Conservation (phyloP, 1,284 basidiomycete genomes). For the Stygiomarasmius scandens region DNA sequence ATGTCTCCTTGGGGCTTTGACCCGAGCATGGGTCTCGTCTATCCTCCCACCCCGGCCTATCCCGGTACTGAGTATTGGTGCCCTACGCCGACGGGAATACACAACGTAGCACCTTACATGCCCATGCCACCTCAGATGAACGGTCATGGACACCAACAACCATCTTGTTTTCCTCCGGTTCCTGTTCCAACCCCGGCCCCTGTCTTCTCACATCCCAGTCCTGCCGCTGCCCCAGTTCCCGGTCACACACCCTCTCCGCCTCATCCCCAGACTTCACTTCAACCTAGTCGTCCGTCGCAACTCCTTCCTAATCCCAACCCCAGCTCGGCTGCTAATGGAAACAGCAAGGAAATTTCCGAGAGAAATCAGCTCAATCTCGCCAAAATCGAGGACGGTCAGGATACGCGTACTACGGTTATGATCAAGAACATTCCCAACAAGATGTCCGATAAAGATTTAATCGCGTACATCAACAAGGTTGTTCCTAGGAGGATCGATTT, state of each 20-base stretch:
- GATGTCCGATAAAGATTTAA: constrained; percentile 78
- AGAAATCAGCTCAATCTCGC: constrained; percentile 72
- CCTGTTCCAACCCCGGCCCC: not conserved
- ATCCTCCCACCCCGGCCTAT: constrained; percentile 2
- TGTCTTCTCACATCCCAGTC: not conserved
- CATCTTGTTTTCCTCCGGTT: not conserved
- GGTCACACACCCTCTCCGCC: not conserved
- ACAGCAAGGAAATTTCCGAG: constrained; percentile 41
- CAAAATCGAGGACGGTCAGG: constrained; percentile 72
- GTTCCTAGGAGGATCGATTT: constrained; percentile 77
- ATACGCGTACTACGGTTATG: constrained; percentile 85
- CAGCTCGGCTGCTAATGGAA: not conserved
- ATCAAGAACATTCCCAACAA: constrained; percentile 90
- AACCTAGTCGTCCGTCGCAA: not conserved
- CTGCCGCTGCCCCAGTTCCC: not conserved
- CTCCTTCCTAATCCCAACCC: not conserved
- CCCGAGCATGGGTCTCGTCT: constrained; percentile 8
- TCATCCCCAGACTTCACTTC: not conserved
- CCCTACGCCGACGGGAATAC: not conserved
- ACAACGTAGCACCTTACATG: not conserved
- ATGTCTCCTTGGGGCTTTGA: constrained; percentile 25
- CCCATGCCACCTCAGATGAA: not conserved
- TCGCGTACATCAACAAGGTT: constrained; percentile 68
- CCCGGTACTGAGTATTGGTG: constrained; percentile 16
- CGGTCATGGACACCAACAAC: not conserved